These are phyloP conservation scores for Rhizophora mangle DNA, from an alignment of 345 rosid species.

Conservation along the genomic window DNA sequence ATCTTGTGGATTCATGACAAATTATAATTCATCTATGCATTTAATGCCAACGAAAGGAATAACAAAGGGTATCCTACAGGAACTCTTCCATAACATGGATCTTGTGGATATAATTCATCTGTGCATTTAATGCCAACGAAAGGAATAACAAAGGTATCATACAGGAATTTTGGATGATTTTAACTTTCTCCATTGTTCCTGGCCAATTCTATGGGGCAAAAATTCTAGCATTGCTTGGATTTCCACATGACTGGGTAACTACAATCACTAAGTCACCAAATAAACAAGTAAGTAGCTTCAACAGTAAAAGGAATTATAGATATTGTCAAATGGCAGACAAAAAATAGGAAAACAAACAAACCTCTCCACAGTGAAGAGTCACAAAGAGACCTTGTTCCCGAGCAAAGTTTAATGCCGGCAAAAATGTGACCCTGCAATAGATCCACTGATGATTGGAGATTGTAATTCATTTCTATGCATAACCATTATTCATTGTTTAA, in stretches of 20 bases:
- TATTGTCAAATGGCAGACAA: not conserved
- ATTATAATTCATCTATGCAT: too few relatives aligned
- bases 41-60: too few relatives aligned
- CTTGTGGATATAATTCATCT: not conserved
- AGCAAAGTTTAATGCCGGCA: constrained; percentile 78
- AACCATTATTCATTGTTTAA: not conserved
- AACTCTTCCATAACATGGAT: too few relatives aligned
- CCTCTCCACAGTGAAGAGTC: constrained; percentile 98
- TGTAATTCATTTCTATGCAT: not conserved
- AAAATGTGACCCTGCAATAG: constrained; percentile 62
- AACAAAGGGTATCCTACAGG: too few relatives aligned
- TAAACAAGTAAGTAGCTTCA: constrained; percentile 28
- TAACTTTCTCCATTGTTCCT: constrained; percentile 59
- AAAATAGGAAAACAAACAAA: constrained; percentile 30
- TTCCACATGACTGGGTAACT: constrained; percentile 84
- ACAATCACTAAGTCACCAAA: constrained; percentile 61
- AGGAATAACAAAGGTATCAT: constrained; percentile 9
- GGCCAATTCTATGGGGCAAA: constrained; percentile 80
- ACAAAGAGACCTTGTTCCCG: constrained; percentile 66
- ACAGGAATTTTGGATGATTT: constrained; percentile 69
- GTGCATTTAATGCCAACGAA: not conserved
- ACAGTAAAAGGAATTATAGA: not conserved
- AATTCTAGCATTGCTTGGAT: constrained; percentile 82
- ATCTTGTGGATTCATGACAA: too few relatives aligned
- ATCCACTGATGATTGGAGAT: constrained; percentile 19